Evolutionary conservation across 148 eudicot genomes (phyloP).

Genomic region (Rhododendron molle): DNA sequence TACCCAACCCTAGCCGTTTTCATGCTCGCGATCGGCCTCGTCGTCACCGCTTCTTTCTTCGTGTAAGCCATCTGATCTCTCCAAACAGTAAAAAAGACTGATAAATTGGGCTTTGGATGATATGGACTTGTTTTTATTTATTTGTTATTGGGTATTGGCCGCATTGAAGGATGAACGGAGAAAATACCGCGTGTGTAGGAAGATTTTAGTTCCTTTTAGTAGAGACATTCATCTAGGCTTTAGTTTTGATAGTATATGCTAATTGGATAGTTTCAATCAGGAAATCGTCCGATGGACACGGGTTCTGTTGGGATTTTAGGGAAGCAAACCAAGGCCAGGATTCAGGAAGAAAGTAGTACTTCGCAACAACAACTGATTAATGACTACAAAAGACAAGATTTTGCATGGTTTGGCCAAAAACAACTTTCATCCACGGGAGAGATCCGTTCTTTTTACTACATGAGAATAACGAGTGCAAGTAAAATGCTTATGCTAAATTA

Average conservation of each 20-base stretch:
- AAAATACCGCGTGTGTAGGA: background rate
- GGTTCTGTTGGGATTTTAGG: background rate
- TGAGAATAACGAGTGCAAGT: background rate
- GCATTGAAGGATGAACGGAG: background rate
- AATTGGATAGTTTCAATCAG: background rate
- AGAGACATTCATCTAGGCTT: background rate
- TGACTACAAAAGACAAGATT: background rate
- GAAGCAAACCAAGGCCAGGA: background rate
- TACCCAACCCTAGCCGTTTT: constrained; percentile 73
- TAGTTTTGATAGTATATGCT: background rate
- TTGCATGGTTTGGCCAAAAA: background rate
- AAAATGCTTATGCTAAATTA: background rate
- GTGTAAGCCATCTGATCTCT: constrained; percentile 45
- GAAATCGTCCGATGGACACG: background rate
- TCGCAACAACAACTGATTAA: background rate
- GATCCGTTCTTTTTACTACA: background rate
- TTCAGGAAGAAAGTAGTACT: background rate
- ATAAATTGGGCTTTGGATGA: background rate
- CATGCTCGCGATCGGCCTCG: constrained; percentile 69
- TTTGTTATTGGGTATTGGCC: background rate
- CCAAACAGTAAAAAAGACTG: no score
- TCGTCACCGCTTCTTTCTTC: constrained; percentile 83
- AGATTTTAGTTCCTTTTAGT: background rate
- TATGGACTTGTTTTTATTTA: background rate
- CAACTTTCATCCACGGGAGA: background rate